phyloP scores from a whole-genome alignment of 371 early-diverging fungal genomes.

The Mortierella sp. region DNA sequence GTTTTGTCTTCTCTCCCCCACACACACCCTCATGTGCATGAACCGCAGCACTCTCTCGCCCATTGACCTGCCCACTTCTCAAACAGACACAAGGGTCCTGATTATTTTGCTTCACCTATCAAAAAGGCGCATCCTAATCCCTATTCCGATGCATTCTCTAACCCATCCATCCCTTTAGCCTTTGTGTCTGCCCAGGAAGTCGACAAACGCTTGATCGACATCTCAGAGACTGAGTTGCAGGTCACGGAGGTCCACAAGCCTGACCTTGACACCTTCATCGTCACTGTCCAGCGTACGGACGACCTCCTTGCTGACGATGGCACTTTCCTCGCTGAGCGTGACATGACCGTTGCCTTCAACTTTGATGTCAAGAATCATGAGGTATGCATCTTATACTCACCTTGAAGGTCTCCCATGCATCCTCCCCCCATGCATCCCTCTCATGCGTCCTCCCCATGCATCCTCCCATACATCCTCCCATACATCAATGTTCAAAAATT shows the following conservation, averaged over 20 bases:
- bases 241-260: conserved; percentile 45
- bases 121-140: not conserved
- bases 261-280: conserved; percentile 53
- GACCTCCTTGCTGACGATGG: conserved; percentile 75
- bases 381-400: conserved; percentile 41
- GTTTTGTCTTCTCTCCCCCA: not conserved
- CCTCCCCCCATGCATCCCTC: conserved; percentile 2
- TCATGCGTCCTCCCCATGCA: not conserved
- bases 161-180: conserved; percentile 10
- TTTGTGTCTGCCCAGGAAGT: conserved; percentile 46
- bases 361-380: conserved; percentile 74
- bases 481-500: not conserved
- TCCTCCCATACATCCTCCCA: conserved; percentile 17
- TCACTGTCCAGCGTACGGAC: conserved; percentile 77
- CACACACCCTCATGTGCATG: not conserved
- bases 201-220: conserved; percentile 48
- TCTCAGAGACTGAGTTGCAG: conserved; percentile 43
- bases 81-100: too few species aligned
- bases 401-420: conserved; percentile 3
- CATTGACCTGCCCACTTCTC: not conserved
- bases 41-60: not conserved
- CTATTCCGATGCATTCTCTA: not conserved
- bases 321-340: conserved; percentile 69
- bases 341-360: conserved; percentile 72
- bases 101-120: not conserved